Base-by-base conservation (phyloP, 257 asterid species). In the Forsythia suspensa region DNA sequence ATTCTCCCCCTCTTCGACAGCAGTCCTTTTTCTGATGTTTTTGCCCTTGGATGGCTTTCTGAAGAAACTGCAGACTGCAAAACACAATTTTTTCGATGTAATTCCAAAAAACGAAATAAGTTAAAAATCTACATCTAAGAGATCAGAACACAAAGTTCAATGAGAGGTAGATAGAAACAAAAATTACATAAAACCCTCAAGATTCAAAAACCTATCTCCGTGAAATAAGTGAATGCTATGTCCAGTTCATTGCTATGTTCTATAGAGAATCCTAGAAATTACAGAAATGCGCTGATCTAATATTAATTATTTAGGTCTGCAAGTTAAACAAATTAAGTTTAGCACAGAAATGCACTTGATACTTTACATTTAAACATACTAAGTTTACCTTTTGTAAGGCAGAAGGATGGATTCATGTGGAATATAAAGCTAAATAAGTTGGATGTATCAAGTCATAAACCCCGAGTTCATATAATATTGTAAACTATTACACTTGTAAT, bases 1-100 rank as follows among this genome's bases (percentile, higher is more conserved):
- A 10, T 83, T 86, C 52, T 87, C 94, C 36, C 73, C 91, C 59
- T 90, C 92, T 72, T 85, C 93, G 3, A 77, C 9, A 16, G 91
- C 81, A 69, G 92, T 73, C 36, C 98, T 86, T 83, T 90, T 95
- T 79, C 99, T 81, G 41, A 91, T 91, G 84, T 90, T 93, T 88
- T 89, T 95, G 65, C 88, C 89, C 89, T 88, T 91, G 38, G 94
- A 77, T 21, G 97, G 93, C 87, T 91, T 95, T 78, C 90, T 87
- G 79, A 93, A 91, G 89, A 95, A 95, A 86, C 67, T 93, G 85
- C 99, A 95, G 20, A 91, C 99, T 93, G 86, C 36, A 75, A 81
- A 81, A 57, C 42, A n/a, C 70, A 69, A 20, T 74, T 3, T 72
- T 78, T 79, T 39, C 71, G 39, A 71, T 55, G 36, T 55, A 80